A percentile compares a stretch with the other conserved stretches of the same genome.
These are phyloP conservation scores for Dendrothele bispora DNA, from an alignment of 768 basidiomycete species.

Conservation along the genomic window DNA sequence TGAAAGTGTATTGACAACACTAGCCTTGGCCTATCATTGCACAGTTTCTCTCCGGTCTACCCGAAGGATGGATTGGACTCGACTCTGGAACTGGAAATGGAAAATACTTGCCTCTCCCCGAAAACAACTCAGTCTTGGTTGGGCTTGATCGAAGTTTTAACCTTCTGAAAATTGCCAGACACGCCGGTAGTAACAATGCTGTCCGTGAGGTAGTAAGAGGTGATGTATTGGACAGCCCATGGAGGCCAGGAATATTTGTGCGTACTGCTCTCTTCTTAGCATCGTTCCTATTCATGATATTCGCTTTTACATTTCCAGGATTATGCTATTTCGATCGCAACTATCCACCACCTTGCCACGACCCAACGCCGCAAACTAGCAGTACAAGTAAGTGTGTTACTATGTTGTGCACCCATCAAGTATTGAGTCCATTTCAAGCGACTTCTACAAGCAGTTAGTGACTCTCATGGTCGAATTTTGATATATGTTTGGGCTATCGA, in stretches of 20 bases:
- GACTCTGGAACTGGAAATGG: conserved; percentile 98
- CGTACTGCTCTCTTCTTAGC: conserved; percentile 27
- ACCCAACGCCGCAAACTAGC: conserved; percentile 67
- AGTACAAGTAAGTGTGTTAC: conserved; percentile 57
- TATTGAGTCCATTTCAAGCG: conserved; percentile 36
- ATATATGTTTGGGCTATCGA: conserved; percentile 98
- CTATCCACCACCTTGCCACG: conserved; percentile 93
- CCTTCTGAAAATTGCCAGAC: conserved; percentile 71
- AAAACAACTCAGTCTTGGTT: conserved; percentile 55
- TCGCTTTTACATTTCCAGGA: conserved; percentile 51
- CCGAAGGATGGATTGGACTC: conserved; percentile 81
- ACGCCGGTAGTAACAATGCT: conserved; percentile 47
- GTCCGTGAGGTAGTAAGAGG: conserved; percentile 77
- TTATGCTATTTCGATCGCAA: conserved; percentile 96
- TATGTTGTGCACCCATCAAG: too few species aligned
- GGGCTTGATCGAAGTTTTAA: conserved; percentile 84
- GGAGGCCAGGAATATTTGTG: conserved; percentile 84
- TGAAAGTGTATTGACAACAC: conserved; percentile 6
- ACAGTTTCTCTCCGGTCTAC: conserved; percentile 67
- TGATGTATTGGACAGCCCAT: conserved; percentile 70
- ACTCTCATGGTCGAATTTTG: conserved; percentile 72
- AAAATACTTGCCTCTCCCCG: conserved; percentile 86
- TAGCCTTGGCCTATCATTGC: conserved; percentile 92
- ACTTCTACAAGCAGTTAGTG: conserved; percentile 63
- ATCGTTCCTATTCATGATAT: conserved; percentile 1